Percentiles rank a stretch among this genome's conserved stretches.
phyloP scores from a whole-genome alignment of 371 early-diverging fungal genomes.

The Sanchytrium tribonematis region DNA sequence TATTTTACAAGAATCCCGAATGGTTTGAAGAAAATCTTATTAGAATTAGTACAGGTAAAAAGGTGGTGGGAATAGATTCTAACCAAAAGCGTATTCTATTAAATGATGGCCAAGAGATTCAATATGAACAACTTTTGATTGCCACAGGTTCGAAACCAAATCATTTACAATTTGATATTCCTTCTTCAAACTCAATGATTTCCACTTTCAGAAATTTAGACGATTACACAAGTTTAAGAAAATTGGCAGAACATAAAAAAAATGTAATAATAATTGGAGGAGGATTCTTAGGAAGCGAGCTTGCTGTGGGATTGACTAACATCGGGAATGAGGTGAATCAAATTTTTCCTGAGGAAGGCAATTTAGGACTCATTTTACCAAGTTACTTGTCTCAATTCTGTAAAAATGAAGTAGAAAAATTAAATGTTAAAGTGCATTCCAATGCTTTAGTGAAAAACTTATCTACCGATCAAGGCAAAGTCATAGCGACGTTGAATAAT shows the following conservation, averaged over 20 bases:
- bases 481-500: constrained; percentile 11
- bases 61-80: constrained; percentile 25
- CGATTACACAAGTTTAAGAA: constrained; percentile 23
- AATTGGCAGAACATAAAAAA: constrained; percentile 15
- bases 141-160: constrained; percentile 44
- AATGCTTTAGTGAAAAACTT: constrained; percentile 15
- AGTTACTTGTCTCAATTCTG: constrained; percentile 39
- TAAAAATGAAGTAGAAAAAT: constrained; percentile 22
- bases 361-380: constrained; percentile 41
- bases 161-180: constrained; percentile 5
- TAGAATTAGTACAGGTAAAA: neutral
- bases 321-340: constrained; percentile 31
- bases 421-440: constrained; percentile 24
- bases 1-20: neutral
- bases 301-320: constrained; percentile 33
- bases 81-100: constrained; percentile 28
- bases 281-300: constrained; percentile 43
- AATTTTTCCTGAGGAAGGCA: constrained; percentile 38
- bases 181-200: constrained; percentile 10
- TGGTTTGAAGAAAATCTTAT: neutral
- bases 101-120: constrained; percentile 23
- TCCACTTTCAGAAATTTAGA: constrained; percentile 23
- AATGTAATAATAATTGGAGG: constrained; percentile 32
- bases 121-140: constrained; percentile 35
- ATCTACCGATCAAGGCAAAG: constrained; percentile 18